Base-by-base conservation (phyloP, 2,329 filamentous ascomycete genomes). In the Fusarium coffeatum region DNA sequence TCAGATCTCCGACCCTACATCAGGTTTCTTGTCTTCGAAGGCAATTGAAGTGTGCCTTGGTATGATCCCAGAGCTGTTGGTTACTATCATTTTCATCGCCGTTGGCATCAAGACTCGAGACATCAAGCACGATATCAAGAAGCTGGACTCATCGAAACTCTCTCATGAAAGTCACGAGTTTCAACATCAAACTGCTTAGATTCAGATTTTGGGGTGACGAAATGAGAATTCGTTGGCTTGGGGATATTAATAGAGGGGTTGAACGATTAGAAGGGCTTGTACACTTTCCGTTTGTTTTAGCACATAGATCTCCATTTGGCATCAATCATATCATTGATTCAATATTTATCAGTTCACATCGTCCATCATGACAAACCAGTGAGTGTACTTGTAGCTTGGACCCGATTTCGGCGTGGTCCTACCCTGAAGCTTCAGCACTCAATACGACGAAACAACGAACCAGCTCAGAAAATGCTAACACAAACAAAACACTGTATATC, bases 101-200 rank as follows among this genome's bases (percentile, higher is more conserved):
- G 42, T 20, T 12, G 60, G 60, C 20, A 32, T 64, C 10, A 20
- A 48, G 28, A 56, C 60, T 5, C 42, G 60, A 3, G 37, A 55
- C 15, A 15, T 64, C 9, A 64, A 57, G 23, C 20, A 64, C 11
- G 59, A 64, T 25, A 64, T 64, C 28, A 56, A 28, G 27, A 57
- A 48, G 30, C 13, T 43, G 2, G 60, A 64, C 10, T 64, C 23
- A n/a, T 23, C 43, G 22, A 34, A 37, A 5, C 27, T 42, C 6
- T 20, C 34, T n/a, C 34, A 40, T 6, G 57, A 55, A 6, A 20
- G 20, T 18, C 46, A 64, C 11, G 58, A 64, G n/a, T 42, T 64
- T 8, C 42, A 16, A 6, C 5, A 13, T 4, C 48, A 23, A 7
- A 34, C 8, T 50, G 16, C 47, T 7, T 30, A 11, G 12, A 6